These are phyloP conservation scores for Russula brevipes DNA, from an alignment of 768 basidiomycete genomes.

Conservation along the genomic window DNA sequence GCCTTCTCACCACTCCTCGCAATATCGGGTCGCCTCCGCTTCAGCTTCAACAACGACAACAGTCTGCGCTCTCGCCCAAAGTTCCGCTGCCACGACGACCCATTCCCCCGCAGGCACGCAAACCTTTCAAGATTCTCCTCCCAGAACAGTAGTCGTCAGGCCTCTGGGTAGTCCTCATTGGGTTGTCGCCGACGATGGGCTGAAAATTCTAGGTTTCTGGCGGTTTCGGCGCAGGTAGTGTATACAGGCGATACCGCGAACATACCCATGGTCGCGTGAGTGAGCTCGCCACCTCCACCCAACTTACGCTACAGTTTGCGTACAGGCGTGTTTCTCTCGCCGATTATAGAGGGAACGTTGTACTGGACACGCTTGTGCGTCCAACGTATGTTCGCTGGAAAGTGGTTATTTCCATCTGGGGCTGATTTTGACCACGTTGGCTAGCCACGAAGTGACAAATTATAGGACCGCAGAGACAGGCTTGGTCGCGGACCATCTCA, in stretches of 20 bases:
- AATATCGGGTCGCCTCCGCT: slow-evolving; percentile 1
- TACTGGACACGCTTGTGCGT: slow-evolving; percentile 48
- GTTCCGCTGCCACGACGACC: neutral
- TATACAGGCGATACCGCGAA: slow-evolving; percentile 38
- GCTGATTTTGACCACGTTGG: neutral
- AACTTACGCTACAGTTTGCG: neutral
- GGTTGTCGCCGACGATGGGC: neutral
- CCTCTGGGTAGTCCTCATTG: slow-evolving; percentile 6
- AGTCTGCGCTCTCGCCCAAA: neutral
- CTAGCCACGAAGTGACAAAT: slow-evolving; percentile 45
- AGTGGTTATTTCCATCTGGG: neutral
- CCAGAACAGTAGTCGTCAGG: slow-evolving; percentile 28
- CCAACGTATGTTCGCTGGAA: slow-evolving; percentile 40
- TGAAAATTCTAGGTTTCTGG: slow-evolving; percentile 38
- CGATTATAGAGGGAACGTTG: slow-evolving; percentile 42
- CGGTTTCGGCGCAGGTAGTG: slow-evolving; percentile 43
- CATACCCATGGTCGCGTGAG: slow-evolving; percentile 52
- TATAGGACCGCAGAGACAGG: slow-evolving; percentile 46
- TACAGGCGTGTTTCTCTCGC: slow-evolving; percentile 47
- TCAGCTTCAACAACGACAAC: neutral
- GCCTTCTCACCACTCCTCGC: slow-evolving; percentile 1
- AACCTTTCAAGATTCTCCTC: slow-evolving; percentile 29
- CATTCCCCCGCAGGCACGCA: slow-evolving; percentile 9
- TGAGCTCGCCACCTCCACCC: slow-evolving; percentile 13
- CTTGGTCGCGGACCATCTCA: slow-evolving; percentile 38